A percentile compares a stretch with the other conserved stretches of the same genome.
phyloP scores from a whole-genome alignment of 441 rosid species.

The Populus hybrid region DNA sequence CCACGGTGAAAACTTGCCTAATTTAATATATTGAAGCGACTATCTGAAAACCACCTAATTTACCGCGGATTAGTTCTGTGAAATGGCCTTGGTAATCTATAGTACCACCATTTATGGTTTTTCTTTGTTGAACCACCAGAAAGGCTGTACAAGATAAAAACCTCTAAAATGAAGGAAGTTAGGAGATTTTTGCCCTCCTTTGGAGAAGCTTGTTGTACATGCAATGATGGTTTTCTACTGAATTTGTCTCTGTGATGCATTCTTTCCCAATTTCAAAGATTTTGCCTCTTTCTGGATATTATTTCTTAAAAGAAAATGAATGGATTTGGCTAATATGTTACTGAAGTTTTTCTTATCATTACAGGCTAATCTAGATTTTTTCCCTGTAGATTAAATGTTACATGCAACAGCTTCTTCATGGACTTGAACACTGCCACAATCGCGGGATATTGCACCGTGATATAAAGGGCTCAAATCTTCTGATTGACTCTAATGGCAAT shows the following conservation, averaged over 20 bases:
- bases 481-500: conserved; percentile 60
- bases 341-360: neutral
- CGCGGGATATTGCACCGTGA: conserved; percentile 48
- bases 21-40: neutral
- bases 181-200: neutral
- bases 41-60: neutral
- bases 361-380: conserved; percentile 6
- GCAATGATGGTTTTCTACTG: neutral
- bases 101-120: neutral
- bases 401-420: conserved; percentile 44
- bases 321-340: neutral
- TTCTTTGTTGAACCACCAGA: neutral
- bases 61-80: neutral
- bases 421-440: conserved; percentile 49
- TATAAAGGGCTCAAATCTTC: conserved; percentile 84
- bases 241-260: neutral
- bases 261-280: neutral
- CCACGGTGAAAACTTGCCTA: neutral
- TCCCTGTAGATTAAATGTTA: conserved; percentile 46
- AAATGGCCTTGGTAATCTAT: neutral
- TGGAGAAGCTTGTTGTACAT: neutral
- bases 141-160: neutral
- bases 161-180: neutral
- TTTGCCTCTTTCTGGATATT: neutral
- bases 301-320: neutral